Percentiles rank a stretch among this genome's conserved stretches.
phyloP scores from a whole-genome alignment of 306 rosid genomes.

The Prosopis cineraria region DNA sequence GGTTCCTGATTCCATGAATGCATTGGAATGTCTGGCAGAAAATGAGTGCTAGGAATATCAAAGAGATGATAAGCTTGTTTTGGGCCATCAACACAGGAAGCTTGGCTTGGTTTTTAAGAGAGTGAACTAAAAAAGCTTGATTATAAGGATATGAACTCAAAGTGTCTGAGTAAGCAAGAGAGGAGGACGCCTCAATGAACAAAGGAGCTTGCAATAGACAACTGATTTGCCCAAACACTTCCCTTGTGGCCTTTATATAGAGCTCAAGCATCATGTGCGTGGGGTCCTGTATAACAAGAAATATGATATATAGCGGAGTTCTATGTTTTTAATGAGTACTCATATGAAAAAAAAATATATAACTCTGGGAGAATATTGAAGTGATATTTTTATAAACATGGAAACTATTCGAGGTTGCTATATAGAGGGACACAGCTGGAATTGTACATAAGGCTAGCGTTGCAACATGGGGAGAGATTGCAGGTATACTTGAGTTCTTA shows the following conservation, averaged over 20 bases:
- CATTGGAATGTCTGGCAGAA: conserved; percentile 5
- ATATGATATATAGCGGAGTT: too few species aligned
- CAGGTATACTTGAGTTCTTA: neutral
- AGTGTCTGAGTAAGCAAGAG: conserved; percentile 3
- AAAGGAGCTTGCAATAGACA: neutral
- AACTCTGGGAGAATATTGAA: neutral
- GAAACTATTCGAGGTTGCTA: neutral
- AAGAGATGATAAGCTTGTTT: neutral
- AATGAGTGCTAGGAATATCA: conserved; percentile 9
- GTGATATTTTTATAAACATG: neutral
- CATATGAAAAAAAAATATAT: neutral
- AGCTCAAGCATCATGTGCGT: neutral
- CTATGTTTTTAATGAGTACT: neutral
- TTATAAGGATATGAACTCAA: neutral
- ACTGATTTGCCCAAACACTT: neutral
- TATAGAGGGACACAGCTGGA: neutral
- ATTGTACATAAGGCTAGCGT: neutral
- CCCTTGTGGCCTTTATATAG: neutral
- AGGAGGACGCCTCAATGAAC: neutral
- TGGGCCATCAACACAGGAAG: neutral
- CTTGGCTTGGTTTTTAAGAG: neutral
- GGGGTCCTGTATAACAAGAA: neutral
- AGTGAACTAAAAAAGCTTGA: neutral
- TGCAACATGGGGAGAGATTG: neutral
- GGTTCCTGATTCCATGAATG: conserved; percentile 17